A percentile compares a stretch with the other conserved stretches of the same genome.
phyloP scores from a whole-genome alignment of 257 asterid genomes.

The Salvia miltiorrhiza region DNA sequence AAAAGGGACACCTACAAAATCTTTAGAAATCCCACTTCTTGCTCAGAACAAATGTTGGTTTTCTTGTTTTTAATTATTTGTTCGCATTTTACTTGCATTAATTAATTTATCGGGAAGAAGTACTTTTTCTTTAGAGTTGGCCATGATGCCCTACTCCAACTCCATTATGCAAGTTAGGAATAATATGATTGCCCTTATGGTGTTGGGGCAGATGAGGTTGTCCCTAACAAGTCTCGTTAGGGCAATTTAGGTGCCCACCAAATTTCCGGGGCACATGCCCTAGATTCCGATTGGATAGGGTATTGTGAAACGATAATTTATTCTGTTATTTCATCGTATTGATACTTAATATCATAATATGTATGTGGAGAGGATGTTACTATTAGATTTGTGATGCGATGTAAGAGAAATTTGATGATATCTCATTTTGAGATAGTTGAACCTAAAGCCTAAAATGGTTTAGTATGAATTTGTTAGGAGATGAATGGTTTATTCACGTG shows the following conservation, averaged over 20 bases:
- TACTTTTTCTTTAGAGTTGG: slow-evolving; percentile 2
- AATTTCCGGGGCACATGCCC: neutral
- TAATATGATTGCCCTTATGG: slow-evolving; percentile 29
- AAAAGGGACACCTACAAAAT: slow-evolving; percentile 23
- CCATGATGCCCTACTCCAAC: slow-evolving; percentile 26
- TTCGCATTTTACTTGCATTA: neutral
- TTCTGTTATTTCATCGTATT: neutral
- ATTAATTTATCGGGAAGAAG: slow-evolving; percentile 9
- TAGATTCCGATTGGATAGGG: neutral
- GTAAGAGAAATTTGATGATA: neutral
- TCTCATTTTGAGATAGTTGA: no score
- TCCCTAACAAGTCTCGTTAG: slow-evolving; percentile 18
- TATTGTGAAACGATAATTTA: neutral
- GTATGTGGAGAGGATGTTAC: neutral
- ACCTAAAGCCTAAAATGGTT: no score
- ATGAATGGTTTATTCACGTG: no score
- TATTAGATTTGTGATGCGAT: neutral
- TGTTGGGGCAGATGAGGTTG: slow-evolving; percentile 29
- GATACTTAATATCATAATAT: neutral
- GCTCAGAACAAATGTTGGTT: slow-evolving; percentile 17
- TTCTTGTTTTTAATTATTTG: slow-evolving; percentile 3
- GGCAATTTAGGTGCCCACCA: slow-evolving; percentile 20
- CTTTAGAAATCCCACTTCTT: slow-evolving; percentile 25
- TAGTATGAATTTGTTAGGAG: no score
- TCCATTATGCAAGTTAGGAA: slow-evolving; percentile 16